phyloP scores from a whole-genome alignment of 2,329 filamentous ascomycete genomes.

The Pseudogymnoascus sp. region DNA sequence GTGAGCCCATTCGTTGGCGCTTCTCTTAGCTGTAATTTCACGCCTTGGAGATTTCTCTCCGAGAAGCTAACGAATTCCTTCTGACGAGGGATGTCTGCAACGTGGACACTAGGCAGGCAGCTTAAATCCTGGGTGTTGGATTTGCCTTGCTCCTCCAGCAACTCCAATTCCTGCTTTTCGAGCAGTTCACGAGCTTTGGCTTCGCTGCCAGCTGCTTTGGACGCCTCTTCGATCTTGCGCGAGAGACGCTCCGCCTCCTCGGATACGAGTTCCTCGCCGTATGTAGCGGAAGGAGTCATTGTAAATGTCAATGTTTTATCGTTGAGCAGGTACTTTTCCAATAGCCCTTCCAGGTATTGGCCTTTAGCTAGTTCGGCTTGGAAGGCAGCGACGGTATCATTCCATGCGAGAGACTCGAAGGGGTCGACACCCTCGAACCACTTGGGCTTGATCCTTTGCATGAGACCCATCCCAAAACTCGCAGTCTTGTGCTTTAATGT shows the following conservation, averaged over 20 bases:
- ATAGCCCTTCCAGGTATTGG: conserved; percentile 71
- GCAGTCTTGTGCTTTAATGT: conserved; percentile 92
- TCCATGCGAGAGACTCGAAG: conserved; percentile 86
- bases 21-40: conserved; percentile 80
- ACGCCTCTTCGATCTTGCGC: conserved; percentile 62
- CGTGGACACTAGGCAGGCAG: conserved; percentile 79
- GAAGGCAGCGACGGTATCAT: conserved; percentile 77
- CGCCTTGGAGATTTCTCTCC: conserved; percentile 57
- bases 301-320: conserved; percentile 85
- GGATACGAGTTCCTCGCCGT: conserved; percentile 61
- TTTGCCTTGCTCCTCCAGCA: conserved; percentile 75
- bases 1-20: conserved; percentile 92
- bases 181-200: conserved; percentile 64
- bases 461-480: conserved; percentile 83
- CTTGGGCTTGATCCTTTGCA: conserved; percentile 79
- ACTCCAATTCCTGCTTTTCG: conserved; percentile 67
- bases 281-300: conserved; percentile 78
- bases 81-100: conserved; percentile 77
- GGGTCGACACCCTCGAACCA: conserved; percentile 97
- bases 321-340: conserved; percentile 86
- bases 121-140: conserved; percentile 78
- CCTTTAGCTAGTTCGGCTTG: conserved; percentile 66
- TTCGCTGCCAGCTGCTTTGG: conserved; percentile 60
- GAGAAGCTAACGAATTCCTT: conserved; percentile 54
- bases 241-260: conserved; percentile 73